These are phyloP conservation scores for Ajuga chamaepitys DNA, from an alignment of 257 asterid species.

Conservation along the genomic window DNA sequence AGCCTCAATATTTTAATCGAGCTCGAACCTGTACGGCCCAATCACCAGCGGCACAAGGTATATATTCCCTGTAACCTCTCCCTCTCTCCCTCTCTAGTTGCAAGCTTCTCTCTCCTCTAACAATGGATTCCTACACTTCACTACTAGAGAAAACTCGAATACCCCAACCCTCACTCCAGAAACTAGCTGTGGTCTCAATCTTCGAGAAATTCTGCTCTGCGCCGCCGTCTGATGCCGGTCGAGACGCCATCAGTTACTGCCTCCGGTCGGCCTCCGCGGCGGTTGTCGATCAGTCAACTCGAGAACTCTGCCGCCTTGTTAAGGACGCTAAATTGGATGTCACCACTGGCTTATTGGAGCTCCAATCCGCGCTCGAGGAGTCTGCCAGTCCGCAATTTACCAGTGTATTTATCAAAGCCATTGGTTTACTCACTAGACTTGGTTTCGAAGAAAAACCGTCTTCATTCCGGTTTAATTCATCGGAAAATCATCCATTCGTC, in stretches of 20 bases:
- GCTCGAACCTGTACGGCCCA: too few species aligned
- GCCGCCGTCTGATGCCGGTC: slow-evolving; percentile 58
- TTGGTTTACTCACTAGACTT: slow-evolving; percentile 61
- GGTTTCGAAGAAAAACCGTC: slow-evolving; percentile 47
- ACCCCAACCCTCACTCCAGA: slow-evolving; percentile 87
- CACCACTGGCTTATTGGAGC: slow-evolving; percentile 60
- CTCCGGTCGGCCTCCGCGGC: slow-evolving; percentile 67
- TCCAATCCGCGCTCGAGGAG: slow-evolving; percentile 85
- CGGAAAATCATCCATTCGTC: slow-evolving; percentile 76
- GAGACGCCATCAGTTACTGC: slow-evolving; percentile 63
- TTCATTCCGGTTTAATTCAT: slow-evolving; percentile 40
- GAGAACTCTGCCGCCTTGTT: slow-evolving; percentile 83
- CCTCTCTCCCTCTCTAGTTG: background rate
- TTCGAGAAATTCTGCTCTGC: slow-evolving; percentile 66
- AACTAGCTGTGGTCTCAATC: slow-evolving; percentile 66
- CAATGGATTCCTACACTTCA: slow-evolving; percentile 49
- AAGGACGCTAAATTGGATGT: slow-evolving; percentile 65
- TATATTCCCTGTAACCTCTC: background rate
- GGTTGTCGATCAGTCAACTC: slow-evolving; percentile 74
- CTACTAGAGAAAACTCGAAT: slow-evolving; percentile 58
- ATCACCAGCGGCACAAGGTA: background rate
- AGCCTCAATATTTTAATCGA: too few species aligned
- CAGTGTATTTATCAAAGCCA: slow-evolving; percentile 46
- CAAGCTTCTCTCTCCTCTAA: background rate
- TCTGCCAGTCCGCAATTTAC: slow-evolving; percentile 35